Conservation (phyloP, 257 asterid genomes). For the Cruciata laevipes region DNA sequence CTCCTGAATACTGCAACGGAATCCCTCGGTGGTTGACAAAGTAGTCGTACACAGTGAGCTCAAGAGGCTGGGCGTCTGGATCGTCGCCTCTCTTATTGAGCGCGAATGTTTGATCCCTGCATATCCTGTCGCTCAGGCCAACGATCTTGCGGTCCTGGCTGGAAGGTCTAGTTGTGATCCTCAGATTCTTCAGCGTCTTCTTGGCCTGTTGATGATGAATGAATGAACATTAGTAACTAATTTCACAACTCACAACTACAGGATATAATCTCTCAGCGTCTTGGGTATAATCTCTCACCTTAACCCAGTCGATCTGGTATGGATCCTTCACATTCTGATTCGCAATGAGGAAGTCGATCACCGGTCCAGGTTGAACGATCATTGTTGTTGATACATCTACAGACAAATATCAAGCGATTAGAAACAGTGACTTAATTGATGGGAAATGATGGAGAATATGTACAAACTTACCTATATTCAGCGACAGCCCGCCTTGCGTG, state of each 20-base stretch:
- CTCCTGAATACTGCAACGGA: slow-evolving; percentile 31
- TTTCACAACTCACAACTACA: too few species aligned
- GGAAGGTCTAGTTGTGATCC: slow-evolving; percentile 33
- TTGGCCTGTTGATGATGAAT: slow-evolving; percentile 49
- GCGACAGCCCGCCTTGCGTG: slow-evolving; percentile 56
- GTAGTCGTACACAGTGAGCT: slow-evolving; percentile 50
- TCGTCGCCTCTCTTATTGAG: slow-evolving; percentile 34
- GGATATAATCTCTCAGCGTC: too few species aligned
- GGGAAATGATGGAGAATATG: too few species aligned
- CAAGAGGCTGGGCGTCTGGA: slow-evolving; percentile 24
- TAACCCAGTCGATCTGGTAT: slow-evolving; percentile 42
- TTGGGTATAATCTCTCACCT: slow-evolving; percentile 38
- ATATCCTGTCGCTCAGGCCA: slow-evolving; percentile 49
- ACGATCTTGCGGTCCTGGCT: slow-evolving; percentile 48
- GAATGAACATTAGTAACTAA: too few species aligned
- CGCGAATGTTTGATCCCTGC: slow-evolving; percentile 51
- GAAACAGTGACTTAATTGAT: not conserved
- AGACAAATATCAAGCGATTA: too few species aligned
- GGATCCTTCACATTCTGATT: slow-evolving; percentile 51
- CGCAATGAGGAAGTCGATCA: slow-evolving; percentile 40
- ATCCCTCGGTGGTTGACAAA: slow-evolving; percentile 32
- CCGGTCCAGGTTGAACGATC: slow-evolving; percentile 64
- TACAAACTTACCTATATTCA: slow-evolving; percentile 45
- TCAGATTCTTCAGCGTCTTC: slow-evolving; percentile 47
- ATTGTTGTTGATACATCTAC: slow-evolving; percentile 69